phyloP scores from a whole-genome alignment of 768 basidiomycete genomes.

The Suillus sp. region DNA sequence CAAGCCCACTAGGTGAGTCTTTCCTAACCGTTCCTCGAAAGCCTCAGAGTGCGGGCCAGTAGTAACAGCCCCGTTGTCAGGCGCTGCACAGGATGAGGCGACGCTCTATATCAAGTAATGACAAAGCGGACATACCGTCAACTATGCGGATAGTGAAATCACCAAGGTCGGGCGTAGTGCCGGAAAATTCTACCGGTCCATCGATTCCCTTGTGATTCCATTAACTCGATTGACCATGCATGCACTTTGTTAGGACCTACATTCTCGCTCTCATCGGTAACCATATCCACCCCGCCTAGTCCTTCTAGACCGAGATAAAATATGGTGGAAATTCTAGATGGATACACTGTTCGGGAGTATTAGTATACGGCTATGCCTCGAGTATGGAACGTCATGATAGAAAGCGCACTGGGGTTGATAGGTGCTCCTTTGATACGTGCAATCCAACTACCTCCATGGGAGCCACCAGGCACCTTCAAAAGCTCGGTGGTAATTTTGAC shows the following conservation, averaged over 20 bases:
- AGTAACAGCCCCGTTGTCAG: slow-evolving; percentile 54
- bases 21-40: slow-evolving; percentile 66
- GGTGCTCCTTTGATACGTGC: slow-evolving; percentile 82
- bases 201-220: slow-evolving; percentile 61
- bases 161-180: slow-evolving; percentile 76
- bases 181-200: slow-evolving; percentile 69
- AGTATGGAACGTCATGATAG: not conserved
- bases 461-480: slow-evolving; percentile 81
- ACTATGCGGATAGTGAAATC: slow-evolving; percentile 80
- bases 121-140: slow-evolving; percentile 54
- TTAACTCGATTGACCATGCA: slow-evolving; percentile 14
- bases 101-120: not conserved
- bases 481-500: slow-evolving; percentile 83
- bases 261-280: slow-evolving; percentile 72
- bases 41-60: slow-evolving; percentile 56
- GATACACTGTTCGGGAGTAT: slow-evolving; percentile 30
- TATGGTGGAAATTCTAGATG: slow-evolving; percentile 72
- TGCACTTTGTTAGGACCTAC: slow-evolving; percentile 43
- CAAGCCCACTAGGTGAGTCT: slow-evolving; percentile 69
- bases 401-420: slow-evolving; percentile 55
- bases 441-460: slow-evolving; percentile 87
- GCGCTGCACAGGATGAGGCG: slow-evolving; percentile 44
- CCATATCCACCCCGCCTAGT: slow-evolving; percentile 78
- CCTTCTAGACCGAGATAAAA: slow-evolving; percentile 92
- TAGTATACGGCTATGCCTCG: slow-evolving; percentile 26